Conservation (phyloP, 805 yeast genomes). For the Clavispora vitiphila region DNA sequence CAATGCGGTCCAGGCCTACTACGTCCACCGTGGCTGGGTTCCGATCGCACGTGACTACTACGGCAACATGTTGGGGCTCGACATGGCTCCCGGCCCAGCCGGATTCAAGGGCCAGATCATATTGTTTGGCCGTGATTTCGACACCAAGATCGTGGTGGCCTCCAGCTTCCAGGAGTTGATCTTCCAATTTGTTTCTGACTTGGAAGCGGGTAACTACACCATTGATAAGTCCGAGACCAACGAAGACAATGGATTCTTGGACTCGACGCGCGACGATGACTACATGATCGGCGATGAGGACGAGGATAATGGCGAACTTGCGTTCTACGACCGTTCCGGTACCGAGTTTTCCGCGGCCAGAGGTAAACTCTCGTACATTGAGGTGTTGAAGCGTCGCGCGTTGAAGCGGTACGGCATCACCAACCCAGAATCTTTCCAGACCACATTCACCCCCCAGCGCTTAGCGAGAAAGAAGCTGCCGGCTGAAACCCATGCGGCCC, state of each 20-base stretch:
- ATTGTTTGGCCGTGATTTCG: slow-evolving; percentile 17
- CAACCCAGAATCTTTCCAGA: slow-evolving; percentile 29
- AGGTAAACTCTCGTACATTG: slow-evolving; percentile 35
- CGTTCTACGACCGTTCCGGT: slow-evolving; percentile 32
- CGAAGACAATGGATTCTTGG: slow-evolving; percentile 34
- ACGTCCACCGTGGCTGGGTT: slow-evolving; percentile 18
- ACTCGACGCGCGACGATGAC: slow-evolving; percentile 34
- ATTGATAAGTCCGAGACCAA: slow-evolving; percentile 30
- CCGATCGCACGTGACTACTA: slow-evolving; percentile 14
- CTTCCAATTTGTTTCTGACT: slow-evolving; percentile 33
- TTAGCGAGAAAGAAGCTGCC: slow-evolving; percentile 7
- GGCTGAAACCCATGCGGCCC: neutral
- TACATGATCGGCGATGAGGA: slow-evolving; percentile 42
- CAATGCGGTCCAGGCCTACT: slow-evolving; percentile 16
- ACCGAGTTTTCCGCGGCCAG: slow-evolving; percentile 29
- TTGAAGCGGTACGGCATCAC: slow-evolving; percentile 36
- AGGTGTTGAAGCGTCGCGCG: slow-evolving; percentile 38
- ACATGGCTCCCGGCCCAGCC: slow-evolving; percentile 18
- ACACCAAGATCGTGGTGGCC: slow-evolving; percentile 17
- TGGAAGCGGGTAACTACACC: slow-evolving; percentile 37
- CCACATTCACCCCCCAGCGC: slow-evolving; percentile 35
- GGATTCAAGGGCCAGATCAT: slow-evolving; percentile 17
- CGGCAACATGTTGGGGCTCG: slow-evolving; percentile 16
- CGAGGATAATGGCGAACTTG: slow-evolving; percentile 40
- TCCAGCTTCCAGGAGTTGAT: slow-evolving; percentile 34